Conservation (phyloP, 805 yeast genomes). For the Saccharomyces mikatae region DNA sequence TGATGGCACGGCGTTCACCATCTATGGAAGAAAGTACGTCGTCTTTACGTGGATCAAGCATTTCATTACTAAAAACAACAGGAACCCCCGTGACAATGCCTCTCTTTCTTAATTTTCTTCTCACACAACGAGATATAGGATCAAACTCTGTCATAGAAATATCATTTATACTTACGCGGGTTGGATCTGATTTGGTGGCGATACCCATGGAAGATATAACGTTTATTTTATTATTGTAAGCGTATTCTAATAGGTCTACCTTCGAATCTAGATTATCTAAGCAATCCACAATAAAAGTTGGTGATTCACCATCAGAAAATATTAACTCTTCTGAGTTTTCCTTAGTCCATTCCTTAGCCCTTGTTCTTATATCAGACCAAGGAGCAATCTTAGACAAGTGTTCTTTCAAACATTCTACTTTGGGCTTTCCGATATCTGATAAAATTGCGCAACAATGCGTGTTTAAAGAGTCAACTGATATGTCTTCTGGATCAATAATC, state of each 20-base stretch:
- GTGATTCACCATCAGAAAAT: constrained; percentile 36
- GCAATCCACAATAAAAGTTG: constrained; percentile 78
- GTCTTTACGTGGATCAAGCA: constrained; percentile 88
- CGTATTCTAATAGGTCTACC: constrained; percentile 69
- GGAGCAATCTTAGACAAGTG: constrained; percentile 69
- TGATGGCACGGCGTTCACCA: constrained; percentile 63
- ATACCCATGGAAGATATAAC: constrained; percentile 92
- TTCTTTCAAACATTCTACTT: constrained; percentile 62
- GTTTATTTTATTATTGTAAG: constrained; percentile 47
- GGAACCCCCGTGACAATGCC: constrained; percentile 72
- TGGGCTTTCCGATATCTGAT: constrained; percentile 77
- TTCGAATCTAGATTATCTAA: constrained; percentile 90
- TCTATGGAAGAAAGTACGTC: constrained; percentile 72
- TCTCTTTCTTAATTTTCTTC: constrained; percentile 65
- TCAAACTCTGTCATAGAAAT: constrained; percentile 81
- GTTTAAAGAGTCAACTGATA: constrained; percentile 74
- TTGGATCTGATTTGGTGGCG: constrained; percentile 85
- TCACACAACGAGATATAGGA: constrained; percentile 71
- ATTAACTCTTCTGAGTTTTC: constrained; percentile 48
- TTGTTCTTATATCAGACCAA: constrained; percentile 70
- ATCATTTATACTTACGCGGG: constrained; percentile 76
- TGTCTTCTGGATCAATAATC: constrained; percentile 86
- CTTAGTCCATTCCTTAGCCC: constrained; percentile 62
- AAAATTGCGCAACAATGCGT: constrained; percentile 84
- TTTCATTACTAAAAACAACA: constrained; percentile 80